Evolutionary conservation across 1,284 basidiomycete genomes (phyloP).

Genomic region (Heterobasidion parviporum): DNA sequence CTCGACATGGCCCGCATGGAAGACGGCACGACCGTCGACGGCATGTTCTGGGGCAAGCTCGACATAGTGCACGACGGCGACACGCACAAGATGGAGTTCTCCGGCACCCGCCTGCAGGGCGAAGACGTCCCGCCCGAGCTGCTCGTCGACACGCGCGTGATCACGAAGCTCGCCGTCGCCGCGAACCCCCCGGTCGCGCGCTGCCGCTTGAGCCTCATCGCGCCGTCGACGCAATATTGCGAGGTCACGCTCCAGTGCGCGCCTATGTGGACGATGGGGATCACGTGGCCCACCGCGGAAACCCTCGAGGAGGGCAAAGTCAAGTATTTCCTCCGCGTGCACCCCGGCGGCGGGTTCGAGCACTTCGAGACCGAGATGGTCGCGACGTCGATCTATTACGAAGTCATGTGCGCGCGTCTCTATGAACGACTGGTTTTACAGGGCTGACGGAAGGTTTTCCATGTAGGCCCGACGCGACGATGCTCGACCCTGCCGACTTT

Average conservation of each 20-base stretch:
- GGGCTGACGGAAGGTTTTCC: slow-evolving; percentile 7
- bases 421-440: slow-evolving; percentile 4
- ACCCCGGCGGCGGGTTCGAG: slow-evolving; percentile 72
- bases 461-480: slow-evolving; percentile 57
- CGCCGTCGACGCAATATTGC: slow-evolving; percentile 65
- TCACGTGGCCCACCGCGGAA: slow-evolving; percentile 71
- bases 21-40: slow-evolving; percentile 74
- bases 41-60: slow-evolving; percentile 77
- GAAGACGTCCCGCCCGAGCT: slow-evolving; percentile 57
- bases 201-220: slow-evolving; percentile 63
- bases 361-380: slow-evolving; percentile 74
- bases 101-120: slow-evolving; percentile 55
- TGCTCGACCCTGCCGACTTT: slow-evolving; percentile 67
- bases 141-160: slow-evolving; percentile 64
- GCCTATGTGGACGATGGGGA: slow-evolving; percentile 58
- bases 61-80: slow-evolving; percentile 70
- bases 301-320: slow-evolving; percentile 55
- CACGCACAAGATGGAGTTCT: slow-evolving; percentile 71
- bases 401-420: slow-evolving; percentile 43
- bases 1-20: slow-evolving; percentile 84
- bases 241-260: slow-evolving; percentile 66
- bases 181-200: slow-evolving; percentile 65
- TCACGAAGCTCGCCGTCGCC: slow-evolving; percentile 63
- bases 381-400: slow-evolving; percentile 70
- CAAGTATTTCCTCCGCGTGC: slow-evolving; percentile 72